Base-by-base conservation (phyloP, 2,329 filamentous ascomycete species). In the Hypoxylon sp. region DNA sequence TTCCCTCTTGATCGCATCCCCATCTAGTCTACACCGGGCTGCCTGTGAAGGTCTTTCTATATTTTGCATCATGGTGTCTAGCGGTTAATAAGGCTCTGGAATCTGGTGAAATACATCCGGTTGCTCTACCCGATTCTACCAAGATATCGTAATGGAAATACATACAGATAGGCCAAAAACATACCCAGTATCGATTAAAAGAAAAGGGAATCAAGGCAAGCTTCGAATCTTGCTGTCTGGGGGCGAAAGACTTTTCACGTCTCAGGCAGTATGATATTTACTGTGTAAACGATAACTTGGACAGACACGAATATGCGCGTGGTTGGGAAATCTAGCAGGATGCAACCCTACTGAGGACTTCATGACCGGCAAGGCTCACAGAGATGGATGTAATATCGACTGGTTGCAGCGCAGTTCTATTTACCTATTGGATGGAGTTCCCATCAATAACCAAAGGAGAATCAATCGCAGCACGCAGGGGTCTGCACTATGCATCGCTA, bases 401-500 rank as follows among this genome's bases (percentile, higher is more conserved):
- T 51, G 21, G 45, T 55, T 50, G 46, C 51, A 61, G 34, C n/a
- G 21, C 11, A 17, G 48, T 32, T 28, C 62, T 56, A 61, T 60
- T 61, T 57, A 38, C 65, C 59, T 57, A 70, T 68, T 66, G 63
- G 68, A 57, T 59, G 38, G 46, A 45, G 25, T 6, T 48, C 43
- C 46, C 48, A 59, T 52, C 30, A 17, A 36, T 61, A 32, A 51
- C 46, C 52, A 34, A 34, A 38, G 43, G n/a, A 30, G 55, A 60
- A 32, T 50, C 25, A 64, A 67, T 49, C 28, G 67, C 52, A 65
- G 19, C 21, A 67, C 43, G 60, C 64, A 69, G 67, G 67, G 67
- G 67, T 13, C 17, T 28, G 19, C 10, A 34, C 48, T 50, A 65
- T 68, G 62, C 62, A 68, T 38, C 30, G 30, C 28, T 55, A 48